Evolutionary conservation across 2,329 filamentous ascomycete species (phyloP).

Genomic region (Aspergillus brunneoviolaceus): DNA sequence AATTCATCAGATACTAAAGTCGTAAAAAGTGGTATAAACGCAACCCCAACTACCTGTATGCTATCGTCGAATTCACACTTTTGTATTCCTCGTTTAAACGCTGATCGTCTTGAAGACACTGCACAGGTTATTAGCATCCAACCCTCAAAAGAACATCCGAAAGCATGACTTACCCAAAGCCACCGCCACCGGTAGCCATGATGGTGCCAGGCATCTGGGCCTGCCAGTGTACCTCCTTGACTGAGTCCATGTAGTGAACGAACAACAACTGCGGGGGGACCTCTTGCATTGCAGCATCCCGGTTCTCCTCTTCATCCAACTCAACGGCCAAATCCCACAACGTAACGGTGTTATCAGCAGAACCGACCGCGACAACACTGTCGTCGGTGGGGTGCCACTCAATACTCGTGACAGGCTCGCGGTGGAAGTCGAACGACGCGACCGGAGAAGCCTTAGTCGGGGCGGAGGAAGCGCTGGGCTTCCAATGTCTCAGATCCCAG

Average conservation of each 20-base stretch:
- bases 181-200: slow-evolving; percentile 83
- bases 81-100: slow-evolving; percentile 52
- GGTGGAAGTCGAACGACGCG: slow-evolving; percentile 93
- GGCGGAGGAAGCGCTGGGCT: slow-evolving; percentile 56
- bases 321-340: slow-evolving; percentile 97
- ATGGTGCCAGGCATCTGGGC: slow-evolving; percentile 88
- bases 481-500: slow-evolving; percentile 96
- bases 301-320: slow-evolving; percentile 94
- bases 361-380: slow-evolving; percentile 88
- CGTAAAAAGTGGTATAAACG: slow-evolving; percentile 7
- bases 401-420: slow-evolving; percentile 90
- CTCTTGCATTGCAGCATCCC: slow-evolving; percentile 80
- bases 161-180: slow-evolving; percentile 61
- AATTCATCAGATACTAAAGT: slow-evolving; percentile 6
- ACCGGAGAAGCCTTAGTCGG: slow-evolving; percentile 69
- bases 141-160: background rate
- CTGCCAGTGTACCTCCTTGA: slow-evolving; percentile 97
- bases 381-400: slow-evolving; percentile 99
- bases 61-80: slow-evolving; percentile 6
- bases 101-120: slow-evolving; percentile 82
- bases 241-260: slow-evolving; percentile 91
- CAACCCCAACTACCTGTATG: slow-evolving; percentile 7
- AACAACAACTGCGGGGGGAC: slow-evolving; percentile 94
- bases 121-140: slow-evolving; percentile 20
- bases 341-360: slow-evolving; percentile 90